These are phyloP conservation scores for Chlamydomonas reinhardtii DNA, from an alignment of 163 green algal species.

Conservation along the genomic window DNA sequence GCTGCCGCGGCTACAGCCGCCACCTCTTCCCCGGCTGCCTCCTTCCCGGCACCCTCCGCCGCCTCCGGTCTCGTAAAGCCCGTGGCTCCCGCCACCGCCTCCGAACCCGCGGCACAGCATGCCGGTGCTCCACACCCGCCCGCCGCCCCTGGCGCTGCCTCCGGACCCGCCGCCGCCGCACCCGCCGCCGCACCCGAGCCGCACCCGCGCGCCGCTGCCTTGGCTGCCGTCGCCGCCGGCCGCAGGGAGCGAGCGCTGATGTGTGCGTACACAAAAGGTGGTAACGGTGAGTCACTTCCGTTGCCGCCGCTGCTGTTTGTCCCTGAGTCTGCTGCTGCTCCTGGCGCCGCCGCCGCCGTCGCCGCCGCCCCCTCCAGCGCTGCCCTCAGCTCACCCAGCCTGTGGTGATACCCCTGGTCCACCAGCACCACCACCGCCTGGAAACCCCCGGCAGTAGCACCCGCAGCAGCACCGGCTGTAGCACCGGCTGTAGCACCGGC, in stretches of 20 bases:
- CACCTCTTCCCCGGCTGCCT: too few species aligned
- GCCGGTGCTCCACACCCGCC: not conserved
- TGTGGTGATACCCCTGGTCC: slow-evolving; percentile 75
- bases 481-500: not conserved
- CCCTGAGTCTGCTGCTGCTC: not conserved
- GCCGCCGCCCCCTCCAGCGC: slow-evolving; percentile 11
- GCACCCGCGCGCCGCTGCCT: not conserved
- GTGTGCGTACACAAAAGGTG: too few species aligned
- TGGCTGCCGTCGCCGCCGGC: not conserved
- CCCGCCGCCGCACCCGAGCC: not conserved
- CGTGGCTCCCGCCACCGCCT: not conserved
- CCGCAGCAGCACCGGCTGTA: not conserved
- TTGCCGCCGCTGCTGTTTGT: too few species aligned
- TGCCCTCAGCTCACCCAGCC: not conserved
- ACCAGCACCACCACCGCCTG: slow-evolving; percentile 63
- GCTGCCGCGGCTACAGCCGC: too few species aligned
- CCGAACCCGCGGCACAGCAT: not conserved
- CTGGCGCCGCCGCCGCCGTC: not conserved
- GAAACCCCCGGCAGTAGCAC: not conserved
- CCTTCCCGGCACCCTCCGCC: too few species aligned
- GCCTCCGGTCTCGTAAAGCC: too few species aligned
- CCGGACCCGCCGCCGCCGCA: not conserved
- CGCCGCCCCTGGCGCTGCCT: not conserved
- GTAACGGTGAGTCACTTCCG: too few species aligned
- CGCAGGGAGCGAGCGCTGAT: too few species aligned